phyloP scores from a whole-genome alignment of 306 rosid species.

The Vigna trinervia region DNA sequence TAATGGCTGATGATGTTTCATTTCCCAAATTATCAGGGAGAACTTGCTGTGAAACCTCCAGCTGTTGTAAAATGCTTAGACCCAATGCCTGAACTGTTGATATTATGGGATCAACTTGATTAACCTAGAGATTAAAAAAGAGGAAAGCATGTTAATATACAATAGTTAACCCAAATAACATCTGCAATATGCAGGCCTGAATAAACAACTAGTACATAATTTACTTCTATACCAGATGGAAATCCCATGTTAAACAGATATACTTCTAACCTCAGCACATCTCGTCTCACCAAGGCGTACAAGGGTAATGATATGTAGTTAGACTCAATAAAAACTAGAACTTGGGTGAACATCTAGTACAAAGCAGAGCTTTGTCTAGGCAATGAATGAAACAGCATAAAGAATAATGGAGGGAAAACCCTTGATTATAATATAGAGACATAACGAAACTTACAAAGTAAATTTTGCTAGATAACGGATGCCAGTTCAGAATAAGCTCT shows the following conservation, averaged over 20 bases:
- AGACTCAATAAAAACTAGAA: constrained; percentile 16
- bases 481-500: constrained; percentile 69
- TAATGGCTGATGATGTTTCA: constrained; percentile 56
- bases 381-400: background rate
- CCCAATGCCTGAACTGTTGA: constrained; percentile 53
- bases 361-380: background rate
- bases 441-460: constrained; percentile 67
- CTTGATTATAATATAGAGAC: background rate
- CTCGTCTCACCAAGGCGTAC: background rate
- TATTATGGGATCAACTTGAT: constrained; percentile 66
- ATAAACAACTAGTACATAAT: background rate
- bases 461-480: constrained; percentile 74
- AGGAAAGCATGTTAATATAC: constrained; percentile 35
- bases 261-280: background rate
- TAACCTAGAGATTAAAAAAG: constrained; percentile 60
- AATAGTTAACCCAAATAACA: constrained; percentile 17
- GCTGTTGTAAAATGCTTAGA: constrained; percentile 56
- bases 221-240: constrained; percentile 6
- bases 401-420: background rate
- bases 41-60: constrained; percentile 55
- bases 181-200: background rate
- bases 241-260: constrained; percentile 2
- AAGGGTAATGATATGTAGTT: background rate
- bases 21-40: constrained; percentile 58
- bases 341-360: constrained; percentile 22